Base-by-base conservation (phyloP, 495 filamentous ascomycete genomes). In the Penicillium bialowiezense region DNA sequence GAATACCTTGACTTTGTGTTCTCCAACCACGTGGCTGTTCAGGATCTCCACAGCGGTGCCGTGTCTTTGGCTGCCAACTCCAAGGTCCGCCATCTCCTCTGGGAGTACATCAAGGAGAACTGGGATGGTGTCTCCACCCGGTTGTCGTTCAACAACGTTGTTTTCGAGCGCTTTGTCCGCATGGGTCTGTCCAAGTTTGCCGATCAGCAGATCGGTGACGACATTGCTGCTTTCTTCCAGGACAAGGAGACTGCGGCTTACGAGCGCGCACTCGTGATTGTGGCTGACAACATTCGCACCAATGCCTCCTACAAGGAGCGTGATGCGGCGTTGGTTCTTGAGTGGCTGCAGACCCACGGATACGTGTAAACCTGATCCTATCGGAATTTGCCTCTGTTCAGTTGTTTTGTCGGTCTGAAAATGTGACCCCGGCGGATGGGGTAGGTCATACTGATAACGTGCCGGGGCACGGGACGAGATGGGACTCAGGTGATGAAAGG, bases 101-200 rank as follows among this genome's bases (percentile, higher is more conserved):
- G 93, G 93, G 73, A 85, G 34, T 96, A 87, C 65, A 77, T 95
- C 50, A 87, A 88, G 58, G 74, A 81, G 6, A 81, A 95, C 69
- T 98, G 91, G 88, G 70, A 73, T 8, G 68, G 70, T 33, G 75
- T 96, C 14, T 74, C 80, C 29, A 69, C 75, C 41, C 85, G 83
- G 57, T 74, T 97, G 40, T 82, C 86, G 50, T 74, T 79, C 1
- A 96, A 95, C 69, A 85, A 88, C 50, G 85, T 96, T 23, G 82
- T 96, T 19, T 72, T 96, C 41, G 91, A 97, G 69, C 83, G 91
- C 17, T 93, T 95, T 68, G 62, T 98, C 54, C 83, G 86, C 52
- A 75, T 85, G 55, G 82, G 81, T 17, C 73, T 98, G 50, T 77
- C 79, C 40, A 88, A 87, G 61, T 97, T 96, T 63, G 77, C 86